Evolutionary conservation across 371 early-diverging fungal species (phyloP).

Genomic region (Apophysomyces elegans): DNA sequence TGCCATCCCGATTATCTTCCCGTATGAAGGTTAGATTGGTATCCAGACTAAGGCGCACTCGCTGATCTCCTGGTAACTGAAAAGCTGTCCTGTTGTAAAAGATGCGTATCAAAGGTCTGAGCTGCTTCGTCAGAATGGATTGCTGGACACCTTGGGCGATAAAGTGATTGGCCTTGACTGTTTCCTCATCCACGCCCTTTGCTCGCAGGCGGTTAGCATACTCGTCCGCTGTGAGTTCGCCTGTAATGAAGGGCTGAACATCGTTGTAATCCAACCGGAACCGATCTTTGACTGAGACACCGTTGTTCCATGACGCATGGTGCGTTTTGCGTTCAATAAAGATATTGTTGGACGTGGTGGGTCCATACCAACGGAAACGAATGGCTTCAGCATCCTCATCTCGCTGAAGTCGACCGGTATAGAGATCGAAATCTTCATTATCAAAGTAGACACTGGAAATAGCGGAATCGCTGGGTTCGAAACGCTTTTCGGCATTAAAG

Average conservation of each 20-base stretch:
- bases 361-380: constrained; percentile 84
- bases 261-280: constrained; percentile 92
- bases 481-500: constrained; percentile 65
- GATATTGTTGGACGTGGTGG: constrained; percentile 56
- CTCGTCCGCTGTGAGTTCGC: constrained; percentile 65
- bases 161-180: constrained; percentile 69
- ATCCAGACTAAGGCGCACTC: constrained; percentile 93
- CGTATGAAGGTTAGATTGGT: constrained; percentile 94
- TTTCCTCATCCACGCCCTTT: constrained; percentile 69
- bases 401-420: constrained; percentile 88
- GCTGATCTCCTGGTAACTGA: constrained; percentile 94
- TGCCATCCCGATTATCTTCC: constrained; percentile 78
- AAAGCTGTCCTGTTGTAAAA: constrained; percentile 98
- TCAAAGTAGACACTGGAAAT: constrained; percentile 96
- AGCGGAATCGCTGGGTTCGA: constrained; percentile 46
- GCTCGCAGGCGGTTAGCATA: constrained; percentile 79
- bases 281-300: constrained; percentile 89
- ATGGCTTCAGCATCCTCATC: constrained; percentile 93
- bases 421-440: constrained; percentile 90
- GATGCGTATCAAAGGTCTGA: constrained; percentile 68
- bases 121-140: constrained; percentile 58
- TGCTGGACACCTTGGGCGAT: constrained; percentile 73
- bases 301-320: constrained; percentile 96
- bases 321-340: constrained; percentile 98
- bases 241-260: constrained; percentile 70